Evolutionary conservation across 352 stramenopile genomes (phyloP).

Genomic region (Thalassiosira ordinaria): DNA sequence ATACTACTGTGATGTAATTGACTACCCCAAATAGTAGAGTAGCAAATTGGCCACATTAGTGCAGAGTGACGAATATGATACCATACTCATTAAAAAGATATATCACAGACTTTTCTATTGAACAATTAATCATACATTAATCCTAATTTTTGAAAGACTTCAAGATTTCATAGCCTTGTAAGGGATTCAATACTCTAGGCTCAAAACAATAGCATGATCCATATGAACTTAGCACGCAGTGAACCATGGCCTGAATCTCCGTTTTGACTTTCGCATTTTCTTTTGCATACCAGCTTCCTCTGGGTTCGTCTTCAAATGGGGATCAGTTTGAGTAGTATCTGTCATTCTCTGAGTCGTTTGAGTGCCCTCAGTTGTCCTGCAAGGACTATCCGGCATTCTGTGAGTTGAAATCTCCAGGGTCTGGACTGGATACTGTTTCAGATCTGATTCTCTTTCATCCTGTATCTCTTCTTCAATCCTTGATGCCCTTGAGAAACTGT

Average conservation of each 20-base stretch:
- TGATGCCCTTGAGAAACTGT: slow-evolving; percentile 3
- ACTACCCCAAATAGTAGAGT: too few relatives aligned
- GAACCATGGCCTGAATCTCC: slow-evolving; percentile 49
- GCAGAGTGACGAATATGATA: too few relatives aligned
- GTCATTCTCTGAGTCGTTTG: too few relatives aligned
- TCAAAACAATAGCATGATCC: too few relatives aligned
- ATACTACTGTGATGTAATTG: too few relatives aligned
- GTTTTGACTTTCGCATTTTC: slow-evolving; percentile 54
- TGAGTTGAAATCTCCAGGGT: slow-evolving; percentile 19
- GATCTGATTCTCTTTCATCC: slow-evolving; percentile 15
- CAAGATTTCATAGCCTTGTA: too few relatives aligned
- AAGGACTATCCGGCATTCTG: too few relatives aligned
- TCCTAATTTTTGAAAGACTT: neutral
- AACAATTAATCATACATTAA: neutral
- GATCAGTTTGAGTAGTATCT: neutral
- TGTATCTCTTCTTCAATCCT: neutral
- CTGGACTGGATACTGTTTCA: neutral
- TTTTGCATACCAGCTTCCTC: slow-evolving; percentile 23
- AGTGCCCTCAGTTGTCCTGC: too few relatives aligned
- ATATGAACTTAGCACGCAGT: slow-evolving; percentile 45
- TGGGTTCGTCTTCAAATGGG: neutral
- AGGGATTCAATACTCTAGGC: too few relatives aligned
- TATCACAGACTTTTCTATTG: too few relatives aligned
- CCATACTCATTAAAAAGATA: too few relatives aligned
- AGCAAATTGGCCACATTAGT: too few relatives aligned